Conservation (phyloP, 2,329 filamentous ascomycete genomes). For the Orbilia ellipsospora region DNA sequence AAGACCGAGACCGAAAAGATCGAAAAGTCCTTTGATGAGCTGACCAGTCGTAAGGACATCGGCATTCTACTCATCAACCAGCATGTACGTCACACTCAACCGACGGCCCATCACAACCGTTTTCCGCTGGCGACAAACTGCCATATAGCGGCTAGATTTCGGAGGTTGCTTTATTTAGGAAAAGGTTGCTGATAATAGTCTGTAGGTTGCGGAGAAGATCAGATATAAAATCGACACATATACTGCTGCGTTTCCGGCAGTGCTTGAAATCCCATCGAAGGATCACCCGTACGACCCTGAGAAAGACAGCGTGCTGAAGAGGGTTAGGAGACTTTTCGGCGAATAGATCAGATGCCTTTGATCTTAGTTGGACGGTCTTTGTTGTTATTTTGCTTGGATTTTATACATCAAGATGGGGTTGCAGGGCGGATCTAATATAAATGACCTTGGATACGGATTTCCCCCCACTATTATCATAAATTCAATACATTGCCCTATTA, state of each 20-base stretch:
- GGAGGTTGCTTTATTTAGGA: neutral
- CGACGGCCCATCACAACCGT: too few species aligned
- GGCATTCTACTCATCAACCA: conserved; percentile 97
- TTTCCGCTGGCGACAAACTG: neutral
- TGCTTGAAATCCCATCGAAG: conserved; percentile 97
- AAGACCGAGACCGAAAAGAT: conserved; percentile 92
- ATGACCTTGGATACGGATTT: too few species aligned
- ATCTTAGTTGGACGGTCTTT: neutral
- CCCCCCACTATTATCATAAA: too few species aligned
- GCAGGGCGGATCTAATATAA: neutral
- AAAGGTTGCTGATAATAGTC: neutral
- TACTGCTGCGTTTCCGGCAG: conserved; percentile 92
- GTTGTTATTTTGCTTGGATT: neutral
- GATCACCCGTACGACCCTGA: conserved; percentile 99
- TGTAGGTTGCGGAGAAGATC: conserved; percentile 91
- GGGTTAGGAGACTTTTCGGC: conserved; percentile 77
- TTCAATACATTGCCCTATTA: too few species aligned
- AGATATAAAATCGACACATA: conserved; percentile 89
- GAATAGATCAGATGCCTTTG: conserved; percentile 23
- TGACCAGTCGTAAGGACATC: conserved; percentile 92
- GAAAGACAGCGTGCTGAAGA: conserved; percentile 95
- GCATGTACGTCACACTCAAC: conserved; percentile 72
- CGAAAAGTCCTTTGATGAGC: conserved; percentile 87
- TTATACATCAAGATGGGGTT: neutral
- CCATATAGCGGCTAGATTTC: too few species aligned